A percentile compares a stretch with the other conserved stretches of the same genome.
These are phyloP conservation scores for Citrus australasica DNA, from an alignment of 345 rosid genomes.

Conservation along the genomic window DNA sequence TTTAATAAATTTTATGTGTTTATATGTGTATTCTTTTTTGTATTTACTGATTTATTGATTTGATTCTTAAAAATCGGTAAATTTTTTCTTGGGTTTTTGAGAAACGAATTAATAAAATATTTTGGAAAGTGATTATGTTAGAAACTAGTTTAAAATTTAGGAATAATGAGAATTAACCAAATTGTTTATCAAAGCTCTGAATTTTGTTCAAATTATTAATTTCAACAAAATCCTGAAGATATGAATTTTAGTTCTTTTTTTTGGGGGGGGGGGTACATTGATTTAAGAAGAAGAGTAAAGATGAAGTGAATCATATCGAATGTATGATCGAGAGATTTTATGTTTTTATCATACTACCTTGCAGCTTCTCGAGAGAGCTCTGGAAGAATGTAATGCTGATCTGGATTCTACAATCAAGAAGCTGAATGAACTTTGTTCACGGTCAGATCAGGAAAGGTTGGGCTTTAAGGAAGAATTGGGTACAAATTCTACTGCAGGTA, in stretches of 20 bases:
- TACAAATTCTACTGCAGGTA: slow-evolving; percentile 30
- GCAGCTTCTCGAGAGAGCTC: slow-evolving; percentile 69
- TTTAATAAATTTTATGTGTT: background rate
- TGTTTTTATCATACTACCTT: background rate
- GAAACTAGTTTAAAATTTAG: background rate
- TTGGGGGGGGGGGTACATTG: background rate
- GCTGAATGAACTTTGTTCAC: slow-evolving; percentile 50
- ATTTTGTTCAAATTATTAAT: background rate
- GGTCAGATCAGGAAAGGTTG: slow-evolving; percentile 24
- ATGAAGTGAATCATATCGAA: background rate
- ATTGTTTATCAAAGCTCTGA: background rate
- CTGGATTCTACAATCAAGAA: slow-evolving; percentile 63
- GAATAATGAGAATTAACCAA: background rate
- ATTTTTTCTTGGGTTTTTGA: background rate
- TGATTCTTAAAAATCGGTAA: background rate
- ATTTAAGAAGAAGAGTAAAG: background rate
- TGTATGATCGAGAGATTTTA: background rate
- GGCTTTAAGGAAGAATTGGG: slow-evolving; percentile 24
- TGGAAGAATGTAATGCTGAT: slow-evolving; percentile 71
- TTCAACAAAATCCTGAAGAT: background rate
- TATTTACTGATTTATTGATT: background rate
- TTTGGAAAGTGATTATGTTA: background rate
- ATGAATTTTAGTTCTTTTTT: background rate
- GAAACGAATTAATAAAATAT: background rate
- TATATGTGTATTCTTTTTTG: background rate